phyloP scores from a whole-genome alignment of 2,329 filamentous ascomycete species.

The Bipolaris bicolor region DNA sequence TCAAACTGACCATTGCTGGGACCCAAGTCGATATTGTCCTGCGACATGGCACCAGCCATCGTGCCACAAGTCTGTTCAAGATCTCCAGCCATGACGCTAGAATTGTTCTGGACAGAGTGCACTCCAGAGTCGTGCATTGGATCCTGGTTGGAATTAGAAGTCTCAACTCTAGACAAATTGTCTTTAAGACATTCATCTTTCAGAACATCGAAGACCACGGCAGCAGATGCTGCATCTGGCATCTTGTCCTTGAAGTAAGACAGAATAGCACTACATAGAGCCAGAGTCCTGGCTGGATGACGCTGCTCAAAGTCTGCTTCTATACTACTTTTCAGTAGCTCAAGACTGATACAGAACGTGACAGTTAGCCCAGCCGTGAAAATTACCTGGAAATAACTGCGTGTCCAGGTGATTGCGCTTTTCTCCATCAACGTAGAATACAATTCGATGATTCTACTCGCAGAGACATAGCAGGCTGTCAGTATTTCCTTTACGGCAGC shows the following conservation, averaged over 20 bases:
- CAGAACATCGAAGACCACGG: slow-evolving; percentile 35
- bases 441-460: slow-evolving; percentile 47
- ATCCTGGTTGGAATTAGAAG: not conserved
- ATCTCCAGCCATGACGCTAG: no score
- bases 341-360: slow-evolving; percentile 29
- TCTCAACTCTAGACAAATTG: not conserved
- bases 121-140: no score
- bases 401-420: slow-evolving; percentile 51
- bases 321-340: slow-evolving; percentile 29
- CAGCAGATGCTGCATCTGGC: slow-evolving; percentile 34
- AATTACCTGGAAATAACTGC: slow-evolving; percentile 58
- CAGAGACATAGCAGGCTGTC: slow-evolving; percentile 43
- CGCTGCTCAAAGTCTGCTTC: not conserved
- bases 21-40: no score
- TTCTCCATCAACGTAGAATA: slow-evolving; percentile 49
- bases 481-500: slow-evolving; percentile 19
- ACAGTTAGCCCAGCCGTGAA: slow-evolving; percentile 53
- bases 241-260: slow-evolving; percentile 33
- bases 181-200: slow-evolving; percentile 28
- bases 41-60: not conserved
- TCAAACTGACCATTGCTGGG: no score
- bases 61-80: no score
- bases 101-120: not conserved
- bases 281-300: slow-evolving; percentile 3
- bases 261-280: slow-evolving; percentile 29